Conservation (phyloP, 805 yeast genomes). For the Priceomyces castillae region DNA sequence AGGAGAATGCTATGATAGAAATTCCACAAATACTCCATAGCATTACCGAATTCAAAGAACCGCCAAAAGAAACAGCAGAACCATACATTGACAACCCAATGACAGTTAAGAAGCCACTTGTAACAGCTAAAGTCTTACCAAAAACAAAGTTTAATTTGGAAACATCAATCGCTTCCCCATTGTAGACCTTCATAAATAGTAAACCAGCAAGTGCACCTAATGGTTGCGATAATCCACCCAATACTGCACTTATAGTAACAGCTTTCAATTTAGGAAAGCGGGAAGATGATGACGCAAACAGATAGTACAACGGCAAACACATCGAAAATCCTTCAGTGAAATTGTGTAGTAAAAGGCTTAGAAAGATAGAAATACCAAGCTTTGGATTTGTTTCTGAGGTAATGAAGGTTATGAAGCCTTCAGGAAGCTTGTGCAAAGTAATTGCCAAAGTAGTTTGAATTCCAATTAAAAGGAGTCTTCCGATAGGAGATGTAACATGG, state of each 20-base stretch:
- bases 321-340: constrained; percentile 92
- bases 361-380: constrained; percentile 75
- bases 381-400: constrained; percentile 63
- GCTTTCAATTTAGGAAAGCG: constrained; percentile 51
- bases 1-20: constrained; percentile 48
- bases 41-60: constrained; percentile 57
- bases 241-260: constrained; percentile 55
- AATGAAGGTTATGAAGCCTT: constrained; percentile 86
- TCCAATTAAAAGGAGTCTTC: constrained; percentile 81
- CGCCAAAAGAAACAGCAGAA: constrained; percentile 77
- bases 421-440: constrained; percentile 89
- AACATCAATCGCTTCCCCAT: constrained; percentile 28
- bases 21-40: constrained; percentile 63
- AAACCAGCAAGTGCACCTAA: constrained; percentile 79
- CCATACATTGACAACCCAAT: constrained; percentile 85
- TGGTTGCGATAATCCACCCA: constrained; percentile 88
- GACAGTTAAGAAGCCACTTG: constrained; percentile 82
- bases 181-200: constrained; percentile 33
- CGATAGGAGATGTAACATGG: constrained; percentile 71
- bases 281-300: constrained; percentile 49
- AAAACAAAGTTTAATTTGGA: constrained; percentile 43
- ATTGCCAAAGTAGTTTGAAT: constrained; percentile 87
- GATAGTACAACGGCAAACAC: constrained; percentile 85
- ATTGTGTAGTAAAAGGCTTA: constrained; percentile 85
- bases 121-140: constrained; percentile 65